phyloP scores from a whole-genome alignment of 352 stramenopile species.

The Phytophthora idaei region DNA sequence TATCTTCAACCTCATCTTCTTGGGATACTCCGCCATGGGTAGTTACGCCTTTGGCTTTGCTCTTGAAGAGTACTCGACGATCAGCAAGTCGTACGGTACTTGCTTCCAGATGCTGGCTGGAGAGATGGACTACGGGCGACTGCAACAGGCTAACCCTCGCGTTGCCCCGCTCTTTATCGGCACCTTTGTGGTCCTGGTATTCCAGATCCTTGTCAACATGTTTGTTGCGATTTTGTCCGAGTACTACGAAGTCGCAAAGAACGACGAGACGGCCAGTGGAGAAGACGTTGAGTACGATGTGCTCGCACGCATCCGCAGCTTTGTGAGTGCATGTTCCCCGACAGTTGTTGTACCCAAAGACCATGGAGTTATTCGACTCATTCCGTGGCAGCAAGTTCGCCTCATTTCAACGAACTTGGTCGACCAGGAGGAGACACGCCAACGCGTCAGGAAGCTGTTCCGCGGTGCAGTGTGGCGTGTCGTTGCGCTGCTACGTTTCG shows the following conservation, averaged over 20 bases:
- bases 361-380: slow-evolving; percentile 78
- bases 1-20: slow-evolving; percentile 90
- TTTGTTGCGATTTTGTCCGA: slow-evolving; percentile 90
- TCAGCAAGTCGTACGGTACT: slow-evolving; percentile 80
- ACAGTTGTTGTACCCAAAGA: slow-evolving; percentile 79
- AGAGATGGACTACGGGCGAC: slow-evolving; percentile 78
- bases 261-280: slow-evolving; percentile 64
- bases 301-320: slow-evolving; percentile 77
- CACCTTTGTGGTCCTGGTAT: slow-evolving; percentile 87
- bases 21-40: slow-evolving; percentile 87
- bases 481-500: slow-evolving; percentile 86
- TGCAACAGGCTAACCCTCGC: slow-evolving; percentile 81
- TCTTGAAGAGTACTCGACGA: slow-evolving; percentile 84
- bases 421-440: slow-evolving; percentile 82
- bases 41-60: slow-evolving; percentile 85
- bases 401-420: slow-evolving; percentile 90
- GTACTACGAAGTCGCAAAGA: slow-evolving; percentile 87
- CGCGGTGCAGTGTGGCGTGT: slow-evolving; percentile 86
- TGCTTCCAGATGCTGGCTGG: slow-evolving; percentile 90
- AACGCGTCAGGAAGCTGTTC: slow-evolving; percentile 84
- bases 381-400: slow-evolving; percentile 73
- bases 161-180: slow-evolving; percentile 83
- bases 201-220: slow-evolving; percentile 91
- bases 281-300: slow-evolving; percentile 89
- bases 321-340: slow-evolving; percentile 72